These are phyloP conservation scores for Xylaria sp. DNA, from an alignment of 2,329 filamentous ascomycete genomes.

Conservation along the genomic window DNA sequence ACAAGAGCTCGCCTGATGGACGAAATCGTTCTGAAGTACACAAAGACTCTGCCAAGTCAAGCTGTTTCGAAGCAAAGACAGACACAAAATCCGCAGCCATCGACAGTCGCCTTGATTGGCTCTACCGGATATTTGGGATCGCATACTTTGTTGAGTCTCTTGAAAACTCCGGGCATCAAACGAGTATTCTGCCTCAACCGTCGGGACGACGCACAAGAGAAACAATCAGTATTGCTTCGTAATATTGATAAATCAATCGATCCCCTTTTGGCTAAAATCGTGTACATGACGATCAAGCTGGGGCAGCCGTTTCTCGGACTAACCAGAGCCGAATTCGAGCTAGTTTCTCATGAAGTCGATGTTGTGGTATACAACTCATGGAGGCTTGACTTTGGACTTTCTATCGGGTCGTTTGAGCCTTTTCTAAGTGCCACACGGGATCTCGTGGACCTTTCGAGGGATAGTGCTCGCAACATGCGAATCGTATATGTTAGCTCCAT, in stretches of 20 bases:
- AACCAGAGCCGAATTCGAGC: conserved; percentile 1
- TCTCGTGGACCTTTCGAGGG: conserved; percentile 36
- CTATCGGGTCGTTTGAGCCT: conserved; percentile 40
- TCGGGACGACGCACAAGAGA: conserved; percentile 24
- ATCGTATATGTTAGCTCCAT: conserved; percentile 47
- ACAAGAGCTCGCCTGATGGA: background rate
- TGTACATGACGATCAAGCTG: conserved; percentile 31
- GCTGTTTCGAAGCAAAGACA: too few species aligned
- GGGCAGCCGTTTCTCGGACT: conserved; percentile 36
- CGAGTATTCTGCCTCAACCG: conserved; percentile 40
- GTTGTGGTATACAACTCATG: conserved; percentile 43
- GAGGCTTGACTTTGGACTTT: conserved; percentile 43
- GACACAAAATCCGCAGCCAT: background rate
- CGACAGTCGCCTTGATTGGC: conserved; percentile 34
- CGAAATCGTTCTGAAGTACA: conserved; percentile 23
- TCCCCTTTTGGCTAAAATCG: conserved; percentile 25
- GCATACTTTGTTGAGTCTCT: conserved; percentile 10
- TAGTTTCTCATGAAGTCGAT: conserved; percentile 31
- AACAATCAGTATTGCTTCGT: conserved; percentile 8
- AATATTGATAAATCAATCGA: background rate
- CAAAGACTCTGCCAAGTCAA: conserved; percentile 8
- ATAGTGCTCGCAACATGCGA: conserved; percentile 21
- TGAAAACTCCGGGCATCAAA: conserved; percentile 28
- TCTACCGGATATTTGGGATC: conserved; percentile 40
- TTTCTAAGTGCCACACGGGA: conserved; percentile 36